Evolutionary conservation across 140 eudicot genomes (phyloP).

Genomic region (Ambrosia hybrid): DNA sequence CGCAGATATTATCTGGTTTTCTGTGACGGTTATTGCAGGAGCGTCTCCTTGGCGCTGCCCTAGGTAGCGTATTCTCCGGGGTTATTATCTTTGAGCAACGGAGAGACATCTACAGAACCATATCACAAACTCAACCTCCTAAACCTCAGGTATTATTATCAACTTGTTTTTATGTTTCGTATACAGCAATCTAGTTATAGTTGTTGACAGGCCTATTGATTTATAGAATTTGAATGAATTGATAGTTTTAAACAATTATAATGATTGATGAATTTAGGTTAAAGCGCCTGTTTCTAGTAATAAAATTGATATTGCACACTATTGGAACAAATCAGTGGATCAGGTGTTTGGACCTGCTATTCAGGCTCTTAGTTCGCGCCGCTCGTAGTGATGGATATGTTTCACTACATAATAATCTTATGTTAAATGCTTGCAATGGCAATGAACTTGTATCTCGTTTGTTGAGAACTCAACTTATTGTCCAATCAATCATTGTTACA

Average conservation of each 20-base stretch:
- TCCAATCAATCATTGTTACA: not conserved
- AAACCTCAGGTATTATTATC: constrained; percentile 43
- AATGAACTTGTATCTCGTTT: no score
- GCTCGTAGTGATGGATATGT: constrained; percentile 39
- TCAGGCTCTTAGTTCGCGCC: constrained; percentile 61
- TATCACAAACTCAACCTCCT: constrained; percentile 37
- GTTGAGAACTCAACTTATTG: not conserved
- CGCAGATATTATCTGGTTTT: not conserved
- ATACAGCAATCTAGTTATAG: constrained; percentile 3
- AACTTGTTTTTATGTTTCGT: not conserved
- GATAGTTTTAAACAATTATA: not conserved
- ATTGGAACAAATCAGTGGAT: constrained; percentile 86
- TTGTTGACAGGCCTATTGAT: not conserved
- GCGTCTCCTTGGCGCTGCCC: constrained; percentile 87
- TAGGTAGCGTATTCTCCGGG: constrained; percentile 58
- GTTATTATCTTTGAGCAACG: constrained; percentile 65
- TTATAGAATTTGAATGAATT: not conserved
- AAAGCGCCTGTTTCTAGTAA: constrained; percentile 48
- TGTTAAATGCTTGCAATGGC: no score
- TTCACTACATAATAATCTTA: not conserved
- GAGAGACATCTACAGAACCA: constrained; percentile 48
- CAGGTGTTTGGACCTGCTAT: constrained; percentile 65
- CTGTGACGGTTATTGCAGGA: constrained; percentile 9
- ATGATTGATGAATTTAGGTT: constrained; percentile 31
- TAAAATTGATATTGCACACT: constrained; percentile 57